These are phyloP conservation scores for Oryza glaberrima DNA, from an alignment of 176 grass and related monocot species.

Conservation along the genomic window DNA sequence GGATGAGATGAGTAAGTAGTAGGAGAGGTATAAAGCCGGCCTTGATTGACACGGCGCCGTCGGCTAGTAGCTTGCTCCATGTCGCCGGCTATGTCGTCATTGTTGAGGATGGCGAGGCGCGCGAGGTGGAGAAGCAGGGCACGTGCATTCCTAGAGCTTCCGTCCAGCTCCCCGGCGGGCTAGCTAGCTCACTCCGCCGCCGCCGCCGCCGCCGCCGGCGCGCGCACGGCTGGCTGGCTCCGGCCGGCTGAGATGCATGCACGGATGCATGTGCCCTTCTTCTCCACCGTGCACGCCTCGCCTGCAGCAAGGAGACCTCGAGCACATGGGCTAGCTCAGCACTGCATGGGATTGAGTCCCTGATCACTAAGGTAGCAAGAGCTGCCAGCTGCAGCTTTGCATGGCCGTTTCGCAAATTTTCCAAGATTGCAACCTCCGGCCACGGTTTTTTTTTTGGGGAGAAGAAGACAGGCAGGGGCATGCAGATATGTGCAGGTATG, in stretches of 20 bases:
- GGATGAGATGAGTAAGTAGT: background rate
- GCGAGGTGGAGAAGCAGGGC: constrained; percentile 74
- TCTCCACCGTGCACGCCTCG: constrained; percentile 60
- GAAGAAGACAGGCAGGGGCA: constrained; percentile 8
- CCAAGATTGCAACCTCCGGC: background rate
- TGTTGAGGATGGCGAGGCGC: constrained; percentile 41
- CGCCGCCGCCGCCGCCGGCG: too few relatives aligned
- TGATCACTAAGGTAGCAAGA: background rate
- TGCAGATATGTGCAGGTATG: background rate
- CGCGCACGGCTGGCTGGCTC: too few relatives aligned
- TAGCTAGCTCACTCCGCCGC: background rate
- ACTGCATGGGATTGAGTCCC: background rate
- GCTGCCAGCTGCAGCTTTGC: background rate
- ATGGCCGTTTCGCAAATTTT: background rate
- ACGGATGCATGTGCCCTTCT: constrained; percentile 56
- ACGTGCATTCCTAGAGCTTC: constrained; percentile 45
- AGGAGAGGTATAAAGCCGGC: background rate
- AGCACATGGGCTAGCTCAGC: background rate
- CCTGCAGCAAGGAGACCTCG: constrained; percentile 9
- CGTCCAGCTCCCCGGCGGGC: background rate
- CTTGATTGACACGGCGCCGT: background rate
- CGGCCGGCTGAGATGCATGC: background rate
- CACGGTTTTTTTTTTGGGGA: background rate
- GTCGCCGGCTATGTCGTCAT: background rate
- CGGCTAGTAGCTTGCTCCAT: background rate